Evolutionary conservation across 345 rosid genomes (phyloP), one percentile per base, ranked within the genome.

Genomic region (Bruguiera gymnorhiza): DNA sequence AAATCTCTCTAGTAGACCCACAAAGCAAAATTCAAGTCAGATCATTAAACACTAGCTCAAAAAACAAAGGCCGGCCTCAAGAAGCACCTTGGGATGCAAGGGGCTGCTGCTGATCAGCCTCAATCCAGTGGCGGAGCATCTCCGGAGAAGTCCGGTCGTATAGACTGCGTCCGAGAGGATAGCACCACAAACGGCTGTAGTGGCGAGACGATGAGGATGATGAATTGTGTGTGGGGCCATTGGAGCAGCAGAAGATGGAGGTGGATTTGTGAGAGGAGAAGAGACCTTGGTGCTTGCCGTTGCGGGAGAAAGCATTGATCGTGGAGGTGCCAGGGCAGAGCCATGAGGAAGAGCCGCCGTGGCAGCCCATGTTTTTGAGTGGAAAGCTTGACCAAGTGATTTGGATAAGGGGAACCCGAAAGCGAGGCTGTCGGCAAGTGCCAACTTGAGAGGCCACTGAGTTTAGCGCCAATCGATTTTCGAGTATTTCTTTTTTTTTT

Each of bases 51-150:
- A 39, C 1, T 43, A 18, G 39, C 11, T 4, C 31, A 19, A 48
- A 23, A 27, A 9, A 5, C 15, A 52, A n/a, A 23, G 8, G 68
- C 26, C 37, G 34, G 21, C 27, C 8, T 18, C 58, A 58, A 57
- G 4, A 2, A 57, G 10, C 7, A 90, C 93, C 85, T 77, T 84
- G 73, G 55, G 86, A 77, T 54, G 83, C 70, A 32, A 70, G 69
- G 52, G 82, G 76, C 1, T 43, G 50, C 2, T 43, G 50, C 15
- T 76, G 76, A 75, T 87, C 87, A 74, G 86, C 76, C 69, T 82
- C 88, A 24, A 82, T 60, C 97, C 97, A 91, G 24, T 74, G 80
- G 77, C 97, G 97, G 73, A 50, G 30, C 60, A 86, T 60, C 37
- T 81, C 83, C 46, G 84, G 79, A 53, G 81, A 53, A 29, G 79